Evolutionary conservation across 768 basidiomycete species (phyloP).

Genomic region (Scleroderma bovista): DNA sequence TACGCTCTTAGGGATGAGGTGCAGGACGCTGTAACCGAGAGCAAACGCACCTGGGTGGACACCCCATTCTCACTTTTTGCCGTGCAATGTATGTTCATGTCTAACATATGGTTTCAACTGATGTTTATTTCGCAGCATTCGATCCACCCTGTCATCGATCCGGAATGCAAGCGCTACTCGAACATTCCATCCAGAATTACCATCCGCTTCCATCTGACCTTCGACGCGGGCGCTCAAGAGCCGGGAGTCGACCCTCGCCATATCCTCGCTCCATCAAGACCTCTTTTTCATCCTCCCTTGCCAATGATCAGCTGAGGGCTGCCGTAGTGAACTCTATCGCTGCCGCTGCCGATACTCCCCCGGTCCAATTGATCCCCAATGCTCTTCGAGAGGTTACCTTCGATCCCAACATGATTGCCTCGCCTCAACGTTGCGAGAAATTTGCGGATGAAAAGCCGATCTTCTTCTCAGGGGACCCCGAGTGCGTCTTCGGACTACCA

Average conservation of each 20-base stretch:
- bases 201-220: slow-evolving; percentile 72
- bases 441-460: slow-evolving; percentile 32
- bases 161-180: slow-evolving; percentile 67
- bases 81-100: slow-evolving; percentile 53
- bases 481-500: slow-evolving; percentile 18
- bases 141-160: slow-evolving; percentile 58
- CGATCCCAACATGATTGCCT: slow-evolving; percentile 36
- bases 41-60: slow-evolving; percentile 59
- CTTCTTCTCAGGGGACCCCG: slow-evolving; percentile 18
- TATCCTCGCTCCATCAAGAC: slow-evolving; percentile 56
- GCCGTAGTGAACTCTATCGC: slow-evolving; percentile 16
- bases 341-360: slow-evolving; percentile 13
- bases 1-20: slow-evolving; percentile 68
- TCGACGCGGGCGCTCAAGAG: slow-evolving; percentile 58
- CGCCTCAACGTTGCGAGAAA: slow-evolving; percentile 37
- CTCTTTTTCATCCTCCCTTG: slow-evolving; percentile 33
- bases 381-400: slow-evolving; percentile 40
- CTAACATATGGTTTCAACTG: background rate
- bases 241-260: slow-evolving; percentile 66
- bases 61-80: slow-evolving; percentile 72
- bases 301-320: slow-evolving; percentile 32
- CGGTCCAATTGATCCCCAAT: slow-evolving; percentile 15
- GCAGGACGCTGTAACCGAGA: slow-evolving; percentile 59
- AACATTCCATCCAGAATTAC: slow-evolving; percentile 67
- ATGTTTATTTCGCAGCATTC: slow-evolving; percentile 47